These are phyloP conservation scores for Bonia amplexicaulis DNA, from an alignment of 176 grass and related monocot species.

Conservation along the genomic window DNA sequence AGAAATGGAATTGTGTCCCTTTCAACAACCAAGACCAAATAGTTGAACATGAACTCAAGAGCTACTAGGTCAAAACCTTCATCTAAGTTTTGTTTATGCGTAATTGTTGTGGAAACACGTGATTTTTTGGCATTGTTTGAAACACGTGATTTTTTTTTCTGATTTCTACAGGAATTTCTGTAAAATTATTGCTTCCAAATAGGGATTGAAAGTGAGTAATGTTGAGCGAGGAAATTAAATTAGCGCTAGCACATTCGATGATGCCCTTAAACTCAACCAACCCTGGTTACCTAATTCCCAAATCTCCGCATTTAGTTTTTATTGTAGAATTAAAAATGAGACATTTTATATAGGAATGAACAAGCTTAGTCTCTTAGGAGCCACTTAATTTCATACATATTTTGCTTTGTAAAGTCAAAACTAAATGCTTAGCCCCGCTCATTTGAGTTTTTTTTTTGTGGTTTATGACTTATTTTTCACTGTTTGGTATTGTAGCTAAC, in stretches of 20 bases:
- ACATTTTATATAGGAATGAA: no score
- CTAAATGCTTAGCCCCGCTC: no score
- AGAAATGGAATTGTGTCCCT: background rate
- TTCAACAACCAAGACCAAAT: background rate
- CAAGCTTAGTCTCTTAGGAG: background rate
- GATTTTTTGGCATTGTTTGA: no score
- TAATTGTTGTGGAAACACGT: background rate
- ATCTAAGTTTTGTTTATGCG: background rate
- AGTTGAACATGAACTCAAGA: background rate
- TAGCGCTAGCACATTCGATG: background rate
- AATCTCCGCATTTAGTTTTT: background rate
- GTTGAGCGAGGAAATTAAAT: background rate
- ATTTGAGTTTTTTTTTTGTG: no score
- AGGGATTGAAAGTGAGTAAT: background rate
- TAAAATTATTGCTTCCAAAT: no score
- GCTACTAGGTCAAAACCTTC: background rate
- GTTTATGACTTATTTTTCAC: no score
- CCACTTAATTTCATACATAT: background rate
- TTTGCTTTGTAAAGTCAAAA: background rate
- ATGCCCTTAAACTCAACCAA: background rate
- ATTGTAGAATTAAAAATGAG: no score
- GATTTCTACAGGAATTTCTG: no score
- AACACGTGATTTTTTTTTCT: background rate
- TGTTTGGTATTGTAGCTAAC: no score
- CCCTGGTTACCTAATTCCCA: background rate